phyloP scores from a whole-genome alignment of 1,284 basidiomycete species.

The Ustilago crameri region DNA sequence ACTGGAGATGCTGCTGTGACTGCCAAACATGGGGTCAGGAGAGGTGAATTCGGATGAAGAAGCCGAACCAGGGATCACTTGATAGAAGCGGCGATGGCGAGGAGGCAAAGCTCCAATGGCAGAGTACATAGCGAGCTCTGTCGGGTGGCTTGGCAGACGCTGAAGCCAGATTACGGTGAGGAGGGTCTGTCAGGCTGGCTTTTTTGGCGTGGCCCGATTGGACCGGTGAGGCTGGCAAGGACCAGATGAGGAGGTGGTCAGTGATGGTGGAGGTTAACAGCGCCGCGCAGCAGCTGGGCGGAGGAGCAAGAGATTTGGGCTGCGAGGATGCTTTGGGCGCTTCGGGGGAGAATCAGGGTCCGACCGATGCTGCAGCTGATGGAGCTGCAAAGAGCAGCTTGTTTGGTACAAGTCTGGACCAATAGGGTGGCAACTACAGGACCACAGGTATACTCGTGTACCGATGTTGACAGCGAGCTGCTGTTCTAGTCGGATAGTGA shows the following conservation, averaged over 20 bases:
- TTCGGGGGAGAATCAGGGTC: slow-evolving; percentile 38
- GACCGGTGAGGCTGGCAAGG: not conserved
- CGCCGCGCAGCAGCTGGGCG: slow-evolving; percentile 10
- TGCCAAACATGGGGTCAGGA: slow-evolving; percentile 19
- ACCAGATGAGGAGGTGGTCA: not conserved
- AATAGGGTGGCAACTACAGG: not conserved
- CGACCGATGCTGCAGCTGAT: slow-evolving; percentile 24
- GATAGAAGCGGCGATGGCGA: slow-evolving; percentile 7
- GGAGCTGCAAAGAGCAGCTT: not conserved
- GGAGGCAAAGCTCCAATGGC: slow-evolving; percentile 13
- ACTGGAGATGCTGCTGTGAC: slow-evolving; percentile 12
- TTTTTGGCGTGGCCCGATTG: slow-evolving; percentile 8
- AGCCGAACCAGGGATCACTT: slow-evolving; percentile 10
- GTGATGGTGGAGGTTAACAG: slow-evolving; percentile 13
- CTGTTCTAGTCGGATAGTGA: too few relatives aligned
- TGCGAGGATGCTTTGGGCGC: slow-evolving; percentile 10
- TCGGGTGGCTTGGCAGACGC: slow-evolving; percentile 1
- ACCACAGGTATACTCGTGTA: too few relatives aligned
- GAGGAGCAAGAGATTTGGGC: not conserved
- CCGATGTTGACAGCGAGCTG: too few relatives aligned
- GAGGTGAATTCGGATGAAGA: slow-evolving; percentile 17
- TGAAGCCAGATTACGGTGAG: slow-evolving; percentile 3
- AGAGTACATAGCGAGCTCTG: slow-evolving; percentile 12
- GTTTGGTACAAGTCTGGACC: not conserved
- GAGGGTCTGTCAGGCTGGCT: too few relatives aligned